Conservation (phyloP, 2,329 filamentous ascomycete species). For the Aspergillus sp. region DNA sequence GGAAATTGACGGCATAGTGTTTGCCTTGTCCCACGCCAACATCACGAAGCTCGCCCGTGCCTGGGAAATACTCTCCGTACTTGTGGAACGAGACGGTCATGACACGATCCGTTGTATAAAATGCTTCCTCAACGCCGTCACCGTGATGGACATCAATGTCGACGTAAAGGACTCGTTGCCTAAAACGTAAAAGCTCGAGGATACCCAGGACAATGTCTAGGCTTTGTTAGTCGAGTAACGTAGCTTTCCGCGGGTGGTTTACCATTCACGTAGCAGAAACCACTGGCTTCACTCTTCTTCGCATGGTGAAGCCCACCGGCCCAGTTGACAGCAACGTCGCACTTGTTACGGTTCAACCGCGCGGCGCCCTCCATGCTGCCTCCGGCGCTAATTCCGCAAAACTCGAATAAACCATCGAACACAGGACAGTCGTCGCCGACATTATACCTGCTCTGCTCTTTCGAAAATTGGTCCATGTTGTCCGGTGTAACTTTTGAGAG, state of each 20-base stretch:
- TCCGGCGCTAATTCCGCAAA: slow-evolving; percentile 60
- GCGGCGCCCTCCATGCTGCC: slow-evolving; percentile 63
- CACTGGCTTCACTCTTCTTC: slow-evolving; percentile 86
- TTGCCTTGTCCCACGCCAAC: slow-evolving; percentile 60
- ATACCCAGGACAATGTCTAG: slow-evolving; percentile 58
- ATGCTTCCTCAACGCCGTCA: slow-evolving; percentile 61
- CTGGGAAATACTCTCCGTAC: slow-evolving; percentile 63
- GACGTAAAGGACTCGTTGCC: slow-evolving; percentile 56
- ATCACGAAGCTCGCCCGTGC: slow-evolving; percentile 59
- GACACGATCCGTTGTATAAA: slow-evolving; percentile 61
- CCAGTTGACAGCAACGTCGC: slow-evolving; percentile 69
- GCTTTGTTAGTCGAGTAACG: too few species aligned
- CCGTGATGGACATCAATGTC: slow-evolving; percentile 61
- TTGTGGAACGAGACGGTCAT: slow-evolving; percentile 67
- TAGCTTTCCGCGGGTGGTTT: slow-evolving; percentile 4
- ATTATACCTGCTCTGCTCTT: slow-evolving; percentile 77
- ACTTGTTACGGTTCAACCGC: slow-evolving; percentile 58
- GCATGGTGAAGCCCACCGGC: slow-evolving; percentile 93
- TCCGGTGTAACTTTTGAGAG: slow-evolving; percentile 86
- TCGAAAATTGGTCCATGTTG: slow-evolving; percentile 90
- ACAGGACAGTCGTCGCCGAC: slow-evolving; percentile 57
- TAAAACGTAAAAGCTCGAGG: slow-evolving; percentile 54
- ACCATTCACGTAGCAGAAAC: slow-evolving; percentile 96
- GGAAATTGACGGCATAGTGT: slow-evolving; percentile 61
- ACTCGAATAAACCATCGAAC: slow-evolving; percentile 62